phyloP scores from a whole-genome alignment of 768 basidiomycete species.

The Tulasnella sp. region DNA sequence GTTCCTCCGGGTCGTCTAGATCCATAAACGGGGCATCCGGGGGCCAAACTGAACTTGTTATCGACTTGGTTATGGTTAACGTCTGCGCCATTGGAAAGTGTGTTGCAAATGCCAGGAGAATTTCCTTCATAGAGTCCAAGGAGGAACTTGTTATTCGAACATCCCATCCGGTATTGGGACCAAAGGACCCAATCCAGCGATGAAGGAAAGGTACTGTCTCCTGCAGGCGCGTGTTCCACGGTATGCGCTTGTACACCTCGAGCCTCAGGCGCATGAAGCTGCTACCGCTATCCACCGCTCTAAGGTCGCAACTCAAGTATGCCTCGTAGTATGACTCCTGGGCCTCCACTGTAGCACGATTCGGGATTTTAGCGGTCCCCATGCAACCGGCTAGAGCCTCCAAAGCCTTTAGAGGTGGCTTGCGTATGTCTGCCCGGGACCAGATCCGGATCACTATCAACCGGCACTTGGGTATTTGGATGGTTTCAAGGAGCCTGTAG shows the following conservation, averaged over 20 bases:
- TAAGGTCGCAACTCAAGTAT: background rate
- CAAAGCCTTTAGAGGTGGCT: no score
- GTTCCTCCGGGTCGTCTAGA: no score
- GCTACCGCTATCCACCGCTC: background rate
- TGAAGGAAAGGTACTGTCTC: background rate
- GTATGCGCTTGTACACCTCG: background rate
- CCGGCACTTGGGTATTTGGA: no score
- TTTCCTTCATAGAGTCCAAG: background rate
- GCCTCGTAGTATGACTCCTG: background rate
- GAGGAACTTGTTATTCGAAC: no score
- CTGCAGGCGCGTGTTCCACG: background rate
- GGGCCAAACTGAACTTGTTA: background rate
- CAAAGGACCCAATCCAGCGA: background rate
- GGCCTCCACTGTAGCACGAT: background rate
- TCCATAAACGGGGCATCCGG: no score
- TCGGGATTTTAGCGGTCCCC: background rate
- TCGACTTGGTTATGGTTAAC: background rate
- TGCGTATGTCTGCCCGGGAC: no score
- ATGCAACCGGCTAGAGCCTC: no score
- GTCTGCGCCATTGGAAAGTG: background rate
- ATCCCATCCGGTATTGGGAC: background rate
- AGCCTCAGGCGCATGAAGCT: background rate
- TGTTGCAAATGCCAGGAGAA: background rate
- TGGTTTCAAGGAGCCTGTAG: no score
- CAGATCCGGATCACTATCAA: no score